A percentile compares a stretch with the other conserved stretches of the same genome.
Evolutionary conservation across 2,329 filamentous ascomycete genomes (phyloP).

Genomic region (Xylaria sp.): DNA sequence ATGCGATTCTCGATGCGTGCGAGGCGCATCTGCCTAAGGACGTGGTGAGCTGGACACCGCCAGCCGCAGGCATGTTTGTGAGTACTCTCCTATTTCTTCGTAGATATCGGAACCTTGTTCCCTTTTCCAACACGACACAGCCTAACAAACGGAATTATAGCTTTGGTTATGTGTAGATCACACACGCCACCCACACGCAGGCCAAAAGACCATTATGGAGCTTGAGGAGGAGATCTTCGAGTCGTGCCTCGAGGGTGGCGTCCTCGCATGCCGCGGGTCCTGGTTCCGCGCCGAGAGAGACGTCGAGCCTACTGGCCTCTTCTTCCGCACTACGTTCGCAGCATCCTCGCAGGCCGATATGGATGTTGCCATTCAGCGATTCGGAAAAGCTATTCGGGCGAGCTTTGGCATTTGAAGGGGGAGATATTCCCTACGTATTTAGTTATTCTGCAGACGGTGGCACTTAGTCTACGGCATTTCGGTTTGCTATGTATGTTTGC

Average conservation of each 20-base stretch:
- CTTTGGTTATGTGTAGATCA: slow-evolving; percentile 80
- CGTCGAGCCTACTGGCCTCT: slow-evolving; percentile 70
- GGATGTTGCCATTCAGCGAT: slow-evolving; percentile 75
- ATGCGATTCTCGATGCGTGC: slow-evolving; percentile 82
- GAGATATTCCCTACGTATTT: not conserved
- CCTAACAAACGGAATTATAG: slow-evolving; percentile 50
- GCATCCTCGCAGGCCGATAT: slow-evolving; percentile 79
- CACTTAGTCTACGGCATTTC: not conserved
- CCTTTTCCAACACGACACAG: too few relatives aligned
- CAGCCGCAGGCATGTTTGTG: slow-evolving; percentile 94
- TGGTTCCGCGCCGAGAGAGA: slow-evolving; percentile 88
- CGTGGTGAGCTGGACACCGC: slow-evolving; percentile 82
- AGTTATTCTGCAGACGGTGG: not conserved
- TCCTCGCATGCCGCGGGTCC: slow-evolving; percentile 83
- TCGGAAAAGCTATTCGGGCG: slow-evolving; percentile 78
- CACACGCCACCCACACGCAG: slow-evolving; percentile 71
- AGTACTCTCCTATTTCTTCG: slow-evolving; percentile 53
- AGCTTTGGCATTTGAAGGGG: slow-evolving; percentile 56
- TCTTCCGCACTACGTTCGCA: slow-evolving; percentile 91
- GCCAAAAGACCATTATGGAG: slow-evolving; percentile 63
- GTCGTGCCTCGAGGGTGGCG: slow-evolving; percentile 77
- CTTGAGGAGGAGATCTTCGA: slow-evolving; percentile 91
- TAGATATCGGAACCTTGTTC: too few relatives aligned
- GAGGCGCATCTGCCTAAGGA: slow-evolving; percentile 79
- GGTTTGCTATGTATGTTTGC: not conserved